A percentile compares a stretch with the other conserved stretches of the same genome.
phyloP scores from a whole-genome alignment of 371 early-diverging fungal genomes.

The Mucor mucedo region DNA sequence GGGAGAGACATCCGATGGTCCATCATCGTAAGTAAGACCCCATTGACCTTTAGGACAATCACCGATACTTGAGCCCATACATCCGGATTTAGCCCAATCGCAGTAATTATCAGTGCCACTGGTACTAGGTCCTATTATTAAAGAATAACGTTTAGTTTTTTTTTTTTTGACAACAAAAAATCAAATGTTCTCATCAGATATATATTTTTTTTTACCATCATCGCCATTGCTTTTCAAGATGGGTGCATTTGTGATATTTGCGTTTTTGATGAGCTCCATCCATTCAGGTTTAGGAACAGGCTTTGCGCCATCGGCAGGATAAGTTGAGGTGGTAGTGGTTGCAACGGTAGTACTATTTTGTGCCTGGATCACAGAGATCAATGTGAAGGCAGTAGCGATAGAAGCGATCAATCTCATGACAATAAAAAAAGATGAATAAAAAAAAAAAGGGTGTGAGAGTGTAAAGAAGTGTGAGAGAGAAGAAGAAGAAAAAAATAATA shows the following conservation, averaged over 20 bases:
- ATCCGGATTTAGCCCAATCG: constrained; percentile 63
- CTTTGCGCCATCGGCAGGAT: constrained; percentile 32
- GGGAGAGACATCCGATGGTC: constrained; percentile 56
- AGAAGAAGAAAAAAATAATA: background rate
- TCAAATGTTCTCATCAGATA: too few species aligned
- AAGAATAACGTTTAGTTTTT: background rate
- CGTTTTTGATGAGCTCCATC: constrained; percentile 41
- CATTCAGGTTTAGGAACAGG: constrained; percentile 49
- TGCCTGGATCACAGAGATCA: constrained; percentile 23
- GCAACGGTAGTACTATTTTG: constrained; percentile 13
- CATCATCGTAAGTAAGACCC: constrained; percentile 72
- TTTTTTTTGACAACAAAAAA: background rate
- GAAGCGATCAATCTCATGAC: constrained; percentile 19
- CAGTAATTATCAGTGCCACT: constrained; percentile 48
- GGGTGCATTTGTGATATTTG: constrained; percentile 44
- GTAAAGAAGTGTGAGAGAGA: background rate
- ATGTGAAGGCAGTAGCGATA: constrained; percentile 13
- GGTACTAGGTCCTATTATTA: constrained; percentile 13
- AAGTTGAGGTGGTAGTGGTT: constrained; percentile 18
- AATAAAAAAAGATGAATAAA: background rate
- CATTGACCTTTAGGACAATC: constrained; percentile 62
- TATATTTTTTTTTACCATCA: too few species aligned
- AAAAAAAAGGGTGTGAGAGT: background rate
- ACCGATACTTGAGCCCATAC: constrained; percentile 48
- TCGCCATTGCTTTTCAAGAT: constrained; percentile 32